These are phyloP conservation scores for Metarhizium sp. DNA, from an alignment of 2,329 filamentous ascomycete species.

Conservation along the genomic window DNA sequence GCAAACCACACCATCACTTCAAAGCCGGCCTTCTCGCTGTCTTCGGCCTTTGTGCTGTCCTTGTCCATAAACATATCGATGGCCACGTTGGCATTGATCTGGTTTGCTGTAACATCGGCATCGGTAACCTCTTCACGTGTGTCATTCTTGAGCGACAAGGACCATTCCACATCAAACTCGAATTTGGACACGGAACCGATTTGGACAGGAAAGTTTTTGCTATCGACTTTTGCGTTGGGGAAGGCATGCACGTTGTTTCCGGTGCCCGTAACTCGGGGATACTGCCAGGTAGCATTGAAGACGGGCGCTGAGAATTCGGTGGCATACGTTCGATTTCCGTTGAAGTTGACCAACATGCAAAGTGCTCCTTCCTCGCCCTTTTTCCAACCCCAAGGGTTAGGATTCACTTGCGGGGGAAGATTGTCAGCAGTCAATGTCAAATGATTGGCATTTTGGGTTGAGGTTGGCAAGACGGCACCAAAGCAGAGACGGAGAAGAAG, in stretches of 20 bases:
- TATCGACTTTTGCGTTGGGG: constrained; percentile 41
- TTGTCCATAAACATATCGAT: constrained; percentile 49
- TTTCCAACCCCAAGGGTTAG: constrained; percentile 44
- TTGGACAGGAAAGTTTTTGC: constrained; percentile 30
- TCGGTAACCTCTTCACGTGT: constrained; percentile 25
- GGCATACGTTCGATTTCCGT: constrained; percentile 36
- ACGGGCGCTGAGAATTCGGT: constrained; percentile 35
- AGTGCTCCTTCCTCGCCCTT: constrained; percentile 27
- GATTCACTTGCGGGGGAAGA: constrained; percentile 32
- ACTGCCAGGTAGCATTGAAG: constrained; percentile 46
- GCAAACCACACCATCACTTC: constrained; percentile 52
- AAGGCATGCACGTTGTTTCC: constrained; percentile 40
- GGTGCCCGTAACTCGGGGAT: constrained; percentile 24
- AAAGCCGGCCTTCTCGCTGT: constrained; percentile 32
- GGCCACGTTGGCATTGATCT: constrained; percentile 45
- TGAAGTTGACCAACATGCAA: constrained; percentile 33
- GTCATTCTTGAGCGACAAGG: constrained; percentile 33
- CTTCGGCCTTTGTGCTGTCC: constrained; percentile 27
- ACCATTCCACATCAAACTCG: constrained; percentile 38
- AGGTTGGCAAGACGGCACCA: no score
- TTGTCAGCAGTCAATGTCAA: constrained; percentile 1
- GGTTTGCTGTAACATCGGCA: constrained; percentile 20
- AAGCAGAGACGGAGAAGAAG: no score
- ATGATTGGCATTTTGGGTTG: not conserved
- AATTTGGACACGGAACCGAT: constrained; percentile 30